A percentile compares a stretch with the other conserved stretches of the same genome.
These are phyloP conservation scores for Talaromyces borbonicus DNA, from an alignment of 495 filamentous ascomycete species.

Conservation along the genomic window DNA sequence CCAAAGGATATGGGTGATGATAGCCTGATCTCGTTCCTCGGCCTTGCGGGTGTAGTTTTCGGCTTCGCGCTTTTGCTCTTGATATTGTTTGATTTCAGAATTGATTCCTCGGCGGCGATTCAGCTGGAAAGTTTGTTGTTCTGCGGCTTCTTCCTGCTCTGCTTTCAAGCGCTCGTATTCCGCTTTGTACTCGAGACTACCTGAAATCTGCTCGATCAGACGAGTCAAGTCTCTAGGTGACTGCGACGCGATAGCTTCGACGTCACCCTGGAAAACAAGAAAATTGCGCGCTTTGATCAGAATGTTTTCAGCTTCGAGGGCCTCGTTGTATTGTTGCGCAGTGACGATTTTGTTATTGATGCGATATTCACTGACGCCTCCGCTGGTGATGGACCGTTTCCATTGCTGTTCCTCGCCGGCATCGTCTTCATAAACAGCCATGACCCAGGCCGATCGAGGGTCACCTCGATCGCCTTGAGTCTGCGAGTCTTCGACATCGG, in stretches of 20 bases:
- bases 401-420: conserved; percentile 90
- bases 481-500: conserved; percentile 42
- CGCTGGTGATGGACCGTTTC: conserved; percentile 87
- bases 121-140: conserved; percentile 79
- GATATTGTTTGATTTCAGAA: conserved; percentile 93
- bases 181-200: conserved; percentile 87
- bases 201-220: conserved; percentile 94
- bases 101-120: conserved; percentile 89
- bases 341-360: conserved; percentile 89
- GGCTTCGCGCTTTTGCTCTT: conserved; percentile 93
- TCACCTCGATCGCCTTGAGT: conserved; percentile 53
- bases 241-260: conserved; percentile 94
- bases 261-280: conserved; percentile 95
- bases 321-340: conserved; percentile 87
- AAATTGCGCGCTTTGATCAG: conserved; percentile 97
- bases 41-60: conserved; percentile 83
- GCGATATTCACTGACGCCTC: conserved; percentile 86
- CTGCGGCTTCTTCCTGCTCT: conserved; percentile 75
- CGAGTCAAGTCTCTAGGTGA: conserved; percentile 89
- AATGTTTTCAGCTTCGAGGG: conserved; percentile 88
- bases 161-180: conserved; percentile 86
- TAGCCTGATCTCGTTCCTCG: conserved; percentile 81
- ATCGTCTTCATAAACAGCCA: conserved; percentile 98
- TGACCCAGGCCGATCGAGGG: conserved; percentile 92
- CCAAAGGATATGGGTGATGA: conserved; percentile 92